These are phyloP conservation scores for Rubia yunnanensis DNA, from an alignment of 257 asterid species.

Conservation along the genomic window DNA sequence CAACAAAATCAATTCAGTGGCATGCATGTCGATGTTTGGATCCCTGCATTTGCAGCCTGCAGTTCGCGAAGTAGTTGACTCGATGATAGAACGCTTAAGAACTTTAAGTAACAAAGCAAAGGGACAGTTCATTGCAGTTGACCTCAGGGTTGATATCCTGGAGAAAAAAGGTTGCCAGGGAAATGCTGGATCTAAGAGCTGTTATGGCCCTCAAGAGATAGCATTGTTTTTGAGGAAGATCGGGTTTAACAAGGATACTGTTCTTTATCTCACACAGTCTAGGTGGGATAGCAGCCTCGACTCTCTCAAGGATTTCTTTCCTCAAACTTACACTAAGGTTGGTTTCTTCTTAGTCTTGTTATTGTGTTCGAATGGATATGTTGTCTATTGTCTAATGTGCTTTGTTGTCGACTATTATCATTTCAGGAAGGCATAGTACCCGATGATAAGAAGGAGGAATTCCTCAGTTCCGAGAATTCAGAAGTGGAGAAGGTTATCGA, in stretches of 20 bases:
- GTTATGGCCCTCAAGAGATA: constrained; percentile 68
- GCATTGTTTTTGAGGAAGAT: constrained; percentile 61
- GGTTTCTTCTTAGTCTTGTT: neutral
- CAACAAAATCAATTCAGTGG: constrained; percentile 48
- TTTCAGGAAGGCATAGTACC: constrained; percentile 74
- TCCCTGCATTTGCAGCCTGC: constrained; percentile 65
- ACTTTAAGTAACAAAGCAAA: constrained; percentile 63
- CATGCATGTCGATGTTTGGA: constrained; percentile 94
- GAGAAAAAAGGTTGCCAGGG: constrained; percentile 78
- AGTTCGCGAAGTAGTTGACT: constrained; percentile 79
- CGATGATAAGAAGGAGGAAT: constrained; percentile 28
- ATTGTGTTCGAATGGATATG: neutral
- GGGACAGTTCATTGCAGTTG: constrained; percentile 85
- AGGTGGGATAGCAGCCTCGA: constrained; percentile 83
- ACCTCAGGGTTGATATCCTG: constrained; percentile 76
- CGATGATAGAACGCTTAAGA: constrained; percentile 69
- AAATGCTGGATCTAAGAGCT: constrained; percentile 57
- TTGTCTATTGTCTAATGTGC: neutral
- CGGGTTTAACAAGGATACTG: constrained; percentile 67
- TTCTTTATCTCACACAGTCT: constrained; percentile 69
- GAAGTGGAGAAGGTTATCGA: constrained; percentile 37
- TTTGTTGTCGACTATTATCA: neutral
- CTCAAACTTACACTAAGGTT: constrained; percentile 81
- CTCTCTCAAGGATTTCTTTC: constrained; percentile 61
- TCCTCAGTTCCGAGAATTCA: constrained; percentile 27